Evolutionary conservation across 2,329 filamentous ascomycete genomes (phyloP), one percentile per base, ranked within the genome.

Genomic region (Aspergillus unguis): DNA sequence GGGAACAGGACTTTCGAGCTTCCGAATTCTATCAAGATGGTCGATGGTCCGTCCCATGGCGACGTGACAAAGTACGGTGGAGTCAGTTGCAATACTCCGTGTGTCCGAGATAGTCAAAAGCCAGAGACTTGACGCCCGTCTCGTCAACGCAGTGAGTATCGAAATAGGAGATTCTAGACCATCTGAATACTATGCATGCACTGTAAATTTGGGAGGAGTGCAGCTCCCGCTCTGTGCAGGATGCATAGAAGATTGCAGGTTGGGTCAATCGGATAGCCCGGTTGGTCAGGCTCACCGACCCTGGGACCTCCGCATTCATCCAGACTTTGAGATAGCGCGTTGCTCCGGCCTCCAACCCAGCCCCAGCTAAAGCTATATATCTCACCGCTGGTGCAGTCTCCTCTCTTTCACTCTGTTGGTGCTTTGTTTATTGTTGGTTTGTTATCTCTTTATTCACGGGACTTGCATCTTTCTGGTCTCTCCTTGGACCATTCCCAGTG

Each of bases 231-330:
- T 17, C 26, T 6, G 28, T 48, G 36, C 36, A 43, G 44, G 9
- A 11, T 35, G 37, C 44, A 47, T 47, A 32, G 25, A 38, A n/a
- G n/a, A 37, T 17, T n/a, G 26, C 6, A 8, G 31, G 42, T 36
- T 38, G 11, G 36, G 28, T 33, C 3, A 26, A 44, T 44, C 45
- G 45, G 41, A 53, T 38, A 17, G 17, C 41, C 45, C 29, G 45
- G 51, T 53, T 48, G 50, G 44, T 53, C 45, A 45, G 17, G 17
- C 17, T 17, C 45, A 44, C 50, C 44, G 44, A 48, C 32, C 38
- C 17, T 17, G 41, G 43, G 45, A 46, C 40, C 51, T 53, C 51
- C 51, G 51, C 51, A 53, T 53, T 41, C 51, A 37, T 53, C 46
- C n/a, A 46, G 17, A 17, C 17, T 17, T 17, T 17, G 17, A 17